phyloP scores from a whole-genome alignment of 2,329 filamentous ascomycete species.

The Stromatinia cepivora region DNA sequence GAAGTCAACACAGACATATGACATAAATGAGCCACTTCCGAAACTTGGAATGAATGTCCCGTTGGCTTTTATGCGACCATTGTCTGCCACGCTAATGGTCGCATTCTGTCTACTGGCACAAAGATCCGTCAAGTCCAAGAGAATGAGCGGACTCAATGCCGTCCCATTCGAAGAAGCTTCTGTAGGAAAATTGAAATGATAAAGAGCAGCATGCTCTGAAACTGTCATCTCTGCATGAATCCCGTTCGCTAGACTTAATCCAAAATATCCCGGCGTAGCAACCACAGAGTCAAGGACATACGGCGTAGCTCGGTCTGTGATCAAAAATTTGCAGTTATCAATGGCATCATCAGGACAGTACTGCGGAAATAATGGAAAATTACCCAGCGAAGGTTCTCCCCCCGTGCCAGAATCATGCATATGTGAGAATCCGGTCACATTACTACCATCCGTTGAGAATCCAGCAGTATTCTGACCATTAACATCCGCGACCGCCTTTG shows the following conservation, averaged over 20 bases:
- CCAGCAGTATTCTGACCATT: slow-evolving; percentile 49
- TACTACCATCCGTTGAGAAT: slow-evolving; percentile 49
- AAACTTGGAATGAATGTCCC: slow-evolving; percentile 65
- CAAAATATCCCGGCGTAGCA: slow-evolving; percentile 65
- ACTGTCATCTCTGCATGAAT: slow-evolving; percentile 66
- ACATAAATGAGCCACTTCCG: slow-evolving; percentile 57
- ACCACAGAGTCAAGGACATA: slow-evolving; percentile 49
- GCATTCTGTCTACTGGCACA: slow-evolving; percentile 59
- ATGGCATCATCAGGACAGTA: slow-evolving; percentile 50
- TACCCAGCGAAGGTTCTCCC: slow-evolving; percentile 48
- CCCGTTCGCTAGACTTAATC: slow-evolving; percentile 56
- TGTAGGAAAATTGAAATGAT: slow-evolving; percentile 60
- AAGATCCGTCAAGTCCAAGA: slow-evolving; percentile 66
- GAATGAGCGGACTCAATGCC: slow-evolving; percentile 52
- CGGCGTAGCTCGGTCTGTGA: slow-evolving; percentile 49
- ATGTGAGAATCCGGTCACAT: slow-evolving; percentile 53
- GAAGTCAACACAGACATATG: slow-evolving; percentile 70
- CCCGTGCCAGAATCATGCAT: slow-evolving; percentile 50
- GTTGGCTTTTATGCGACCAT: slow-evolving; percentile 61
- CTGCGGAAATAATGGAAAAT: slow-evolving; percentile 50
- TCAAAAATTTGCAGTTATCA: slow-evolving; percentile 56
- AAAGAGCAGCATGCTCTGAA: slow-evolving; percentile 62
- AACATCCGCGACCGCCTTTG: slow-evolving; percentile 57
- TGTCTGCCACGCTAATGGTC: slow-evolving; percentile 55
- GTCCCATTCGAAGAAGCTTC: slow-evolving; percentile 42